A percentile compares a stretch with the other conserved stretches of the same genome.
Evolutionary conservation across 2,329 filamentous ascomycete genomes (phyloP).

Genomic region (Talaromyces sp.): DNA sequence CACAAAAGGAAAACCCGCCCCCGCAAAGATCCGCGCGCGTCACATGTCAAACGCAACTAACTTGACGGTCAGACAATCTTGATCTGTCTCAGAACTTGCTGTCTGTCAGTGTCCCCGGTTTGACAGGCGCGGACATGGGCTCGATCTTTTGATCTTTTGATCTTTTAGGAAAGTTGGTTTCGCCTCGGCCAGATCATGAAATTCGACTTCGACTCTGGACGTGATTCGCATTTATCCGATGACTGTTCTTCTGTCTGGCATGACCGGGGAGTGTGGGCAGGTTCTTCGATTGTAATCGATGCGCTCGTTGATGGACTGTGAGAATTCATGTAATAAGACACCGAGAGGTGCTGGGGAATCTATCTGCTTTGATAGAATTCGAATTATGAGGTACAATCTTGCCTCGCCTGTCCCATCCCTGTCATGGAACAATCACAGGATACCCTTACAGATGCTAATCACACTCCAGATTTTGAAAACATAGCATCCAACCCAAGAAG

Average conservation of each 20-base stretch:
- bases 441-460: neutral
- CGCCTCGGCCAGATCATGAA: too few relatives aligned
- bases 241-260: neutral
- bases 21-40: neutral
- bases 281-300: neutral
- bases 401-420: too few relatives aligned
- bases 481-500: neutral
- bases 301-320: neutral
- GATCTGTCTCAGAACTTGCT: neutral
- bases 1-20: neutral
- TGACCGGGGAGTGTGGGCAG: neutral
- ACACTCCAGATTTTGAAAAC: neutral
- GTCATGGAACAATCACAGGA: neutral
- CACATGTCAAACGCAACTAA: neutral
- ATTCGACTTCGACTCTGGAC: neutral
- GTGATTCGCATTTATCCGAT: neutral
- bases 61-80: neutral
- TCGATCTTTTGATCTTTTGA: neutral
- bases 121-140: neutral
- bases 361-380: neutral
- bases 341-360: too few relatives aligned
- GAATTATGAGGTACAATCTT: neutral
- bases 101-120: neutral
- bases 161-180: neutral
- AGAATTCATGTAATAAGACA: neutral